Evolutionary conservation across 441 rosid species (phyloP), one percentile per base, ranked within the genome.

Genomic region (Adansonia gregorii): DNA sequence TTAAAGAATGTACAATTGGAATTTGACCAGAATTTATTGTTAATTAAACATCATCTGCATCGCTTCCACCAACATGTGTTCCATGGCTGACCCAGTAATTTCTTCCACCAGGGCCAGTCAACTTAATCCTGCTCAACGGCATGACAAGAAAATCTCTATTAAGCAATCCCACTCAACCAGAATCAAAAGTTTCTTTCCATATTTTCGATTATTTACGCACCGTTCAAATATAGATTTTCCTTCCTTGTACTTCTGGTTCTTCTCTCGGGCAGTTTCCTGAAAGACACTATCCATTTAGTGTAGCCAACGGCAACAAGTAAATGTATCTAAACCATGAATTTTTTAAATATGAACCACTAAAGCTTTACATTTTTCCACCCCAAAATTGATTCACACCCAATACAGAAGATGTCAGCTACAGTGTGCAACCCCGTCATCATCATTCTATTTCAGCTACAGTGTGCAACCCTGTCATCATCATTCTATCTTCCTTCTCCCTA

Each of bases 281-380:
- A 83, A 85, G 68, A 87, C 69, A 78, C 74, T 68, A 80, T 77
- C 78, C 75, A 9, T 31, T 31, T 31, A 31, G 35, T 48, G 65
- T 83, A 63, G 31, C 39, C 6, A 63, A 31, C 67, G 31, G 48
- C 74, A 31, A 85, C 75, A 76, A 73, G 60, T 70, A 64, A 77
- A 31, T 31, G 35, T 31, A 67, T 68, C 67, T 3, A 85, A 72
- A 76, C 75, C 73, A 74, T 14, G 55, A 67, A 74, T 72, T 66
- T 73, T 73, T 8, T 54, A 58, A 76, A 69, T 65, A 48, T 60
- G 43, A n/a, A 31, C 10, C 71, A n/a, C 59, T 19, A 78, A 59
- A 75, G 78, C 94, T 86, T 89, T 89, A 95, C 98, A 73, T 94
- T 94, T 91, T 86, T 94, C 98, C 97, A 95, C n/a, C 98, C 98